Base-by-base conservation (phyloP, 2,329 filamentous ascomycete species). In the Botrytis hyacinthi region DNA sequence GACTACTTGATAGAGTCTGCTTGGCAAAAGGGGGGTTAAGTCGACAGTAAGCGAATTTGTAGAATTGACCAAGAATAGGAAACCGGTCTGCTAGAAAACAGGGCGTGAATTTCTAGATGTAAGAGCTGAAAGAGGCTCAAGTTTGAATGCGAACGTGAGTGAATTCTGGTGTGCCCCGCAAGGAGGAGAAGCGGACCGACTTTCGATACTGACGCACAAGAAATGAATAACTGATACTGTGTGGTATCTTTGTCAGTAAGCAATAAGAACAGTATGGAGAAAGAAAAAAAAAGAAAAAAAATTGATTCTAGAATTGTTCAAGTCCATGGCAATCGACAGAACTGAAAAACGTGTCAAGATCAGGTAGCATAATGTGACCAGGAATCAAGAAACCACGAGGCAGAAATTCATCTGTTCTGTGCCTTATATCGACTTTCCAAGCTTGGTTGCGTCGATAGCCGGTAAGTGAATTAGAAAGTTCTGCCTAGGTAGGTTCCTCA, bases 41-140 rank as follows among this genome's bases (percentile, higher is more conserved):
- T 69, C 66, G 48, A 57, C 66, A 44, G 66, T 69, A 69, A 69
- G 66, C 66, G 66, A 69, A 69, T 42, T n/a, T 44, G 26, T 57
- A 20, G 37, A 42, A 42, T 57, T 42, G 37, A 26, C 18, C 66
- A 57, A 69, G 48, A 42, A 32, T 57, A 18, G 18, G 66, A 44
- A 57, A 57, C 54, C 10, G n/a, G 22, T 32, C 51, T 57, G 48
- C 14, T 12, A 57, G 37, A 32, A 69, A 32, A 65, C 22, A 32
- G n/a, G 66, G 48, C 54, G 37, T 57, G 48, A 26, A 44, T 42
- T 29, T 69, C 66, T 69, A 69, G 35, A n/a, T 44, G 48, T 57
- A 57, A 26, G 66, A 44, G 37, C 66, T 32, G 66, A 69, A 42
- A 69, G 66, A 57, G 35, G 37, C 66, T 37, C 48, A 57, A 69